Evolutionary conservation across 371 early-diverging fungal genomes (phyloP), one percentile per base, ranked within the genome.

Genomic region (Nematocida ausubeli): DNA sequence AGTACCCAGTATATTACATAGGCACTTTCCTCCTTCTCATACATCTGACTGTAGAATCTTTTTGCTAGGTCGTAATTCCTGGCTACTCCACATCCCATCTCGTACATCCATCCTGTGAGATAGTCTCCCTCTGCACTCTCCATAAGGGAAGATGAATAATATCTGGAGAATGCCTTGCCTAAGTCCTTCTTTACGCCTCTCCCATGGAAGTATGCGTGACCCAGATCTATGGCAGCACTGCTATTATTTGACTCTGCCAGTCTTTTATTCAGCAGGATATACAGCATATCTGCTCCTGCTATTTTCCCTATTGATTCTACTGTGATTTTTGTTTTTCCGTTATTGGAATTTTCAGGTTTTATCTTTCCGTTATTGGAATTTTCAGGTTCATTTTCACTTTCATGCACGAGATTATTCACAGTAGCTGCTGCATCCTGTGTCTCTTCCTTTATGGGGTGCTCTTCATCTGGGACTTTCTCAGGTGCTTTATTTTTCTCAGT

Each of bases 141-240:
- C 12, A 40, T 42, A 35, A 83, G 62, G 26, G 81, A 35, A 26
- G 83, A 68, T 6, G 81, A 30, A n/a, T 75, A 56, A 70, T 85
- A 86, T 65, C 69, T 70, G 40, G 85, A 63, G 70, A 82, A 83
- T 42, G 85, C 85, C 64, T 64, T 57, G 16, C 34, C 51, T 44
- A 80, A 64, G 28, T 82, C 73, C 56, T 64, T 51, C 58, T 68
- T 60, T 35, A 80, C 70, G 32, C 87, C 85, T 6, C 9, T 44
- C 35, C 87, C 85, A 52, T 83, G 80, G 69, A 65, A 85, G 66
- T 85, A 83, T 42, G 80, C 81, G 72, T 86, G 68, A 14, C 84
- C 87, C 50, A 86, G 49, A 3, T 78, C 56, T 19, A 86, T 72
- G 0, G 75, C 9, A 47, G 82, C 50, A 7, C 51, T 42, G 9